These are phyloP conservation scores for Cerioporus squamosus DNA, from an alignment of 1,284 basidiomycete genomes.

Conservation along the genomic window DNA sequence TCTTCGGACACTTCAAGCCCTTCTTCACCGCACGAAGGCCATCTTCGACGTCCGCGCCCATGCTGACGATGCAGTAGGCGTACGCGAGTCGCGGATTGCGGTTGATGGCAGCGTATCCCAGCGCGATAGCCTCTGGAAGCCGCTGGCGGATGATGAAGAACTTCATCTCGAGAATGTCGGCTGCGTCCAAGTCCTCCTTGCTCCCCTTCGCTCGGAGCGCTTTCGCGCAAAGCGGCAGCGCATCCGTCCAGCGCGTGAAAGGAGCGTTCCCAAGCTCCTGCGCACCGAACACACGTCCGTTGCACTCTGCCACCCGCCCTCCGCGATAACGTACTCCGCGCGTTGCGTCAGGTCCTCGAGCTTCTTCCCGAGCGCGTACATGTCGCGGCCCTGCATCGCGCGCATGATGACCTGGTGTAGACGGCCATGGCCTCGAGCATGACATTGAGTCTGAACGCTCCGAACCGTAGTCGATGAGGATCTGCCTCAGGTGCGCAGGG, in stretches of 20 bases:
- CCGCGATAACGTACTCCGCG: conserved; percentile 59
- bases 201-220: conserved; percentile 48
- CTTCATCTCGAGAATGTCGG: conserved; percentile 67
- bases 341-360: conserved; percentile 50
- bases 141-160: conserved; percentile 49
- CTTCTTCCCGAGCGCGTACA: conserved; percentile 52
- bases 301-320: conserved; percentile 50
- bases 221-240: conserved; percentile 56
- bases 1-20: conserved; percentile 45
- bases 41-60: conserved; percentile 32
- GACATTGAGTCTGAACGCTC: conserved; percentile 44
- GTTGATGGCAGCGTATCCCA: conserved; percentile 48
- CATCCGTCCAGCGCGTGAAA: conserved; percentile 56
- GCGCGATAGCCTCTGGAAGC: conserved; percentile 46
- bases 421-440: conserved; percentile 42
- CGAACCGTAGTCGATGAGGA: conserved; percentile 50
- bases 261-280: conserved; percentile 38
- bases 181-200: conserved; percentile 47
- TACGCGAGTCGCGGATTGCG: conserved; percentile 61
- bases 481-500: conserved; percentile 49
- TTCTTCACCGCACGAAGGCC: conserved; percentile 56
- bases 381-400: conserved; percentile 46
- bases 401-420: conserved; percentile 54
- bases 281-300: conserved; percentile 40
- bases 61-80: conserved; percentile 58